Base-by-base conservation (phyloP, 371 early-diverging fungal species). In the Apophysomyces variabilis region DNA sequence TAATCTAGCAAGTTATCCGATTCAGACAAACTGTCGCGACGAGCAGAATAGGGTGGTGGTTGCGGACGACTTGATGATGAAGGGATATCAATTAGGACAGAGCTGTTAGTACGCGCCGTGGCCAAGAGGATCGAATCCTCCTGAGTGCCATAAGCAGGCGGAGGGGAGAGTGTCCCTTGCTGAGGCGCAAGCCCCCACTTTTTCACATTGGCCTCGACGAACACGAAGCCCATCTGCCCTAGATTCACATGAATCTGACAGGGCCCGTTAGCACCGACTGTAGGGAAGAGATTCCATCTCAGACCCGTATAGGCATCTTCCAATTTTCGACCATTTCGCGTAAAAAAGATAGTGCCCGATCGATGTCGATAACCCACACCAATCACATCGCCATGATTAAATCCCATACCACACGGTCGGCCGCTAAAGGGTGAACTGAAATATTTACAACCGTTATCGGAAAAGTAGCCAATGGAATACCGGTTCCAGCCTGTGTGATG, bases 131-230 rank as follows among this genome's bases (percentile, higher is more conserved):
- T 50, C 7, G 54, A 50, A 21, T 50, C 54, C 21, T 50, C 54
- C 11, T 50, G 54, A 0, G 54, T 50, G 60, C 88, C 88, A 68
- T 88, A 88, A 38, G 88, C 88, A 37, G 88, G 86, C 47, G 89
- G 91, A 14, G 89, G 92, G 39, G 74, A 78, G 16, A 84, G 69
- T 6, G 87, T 81, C 13, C 92, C 92, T 69, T 89, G 85, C n/a
- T 82, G 70, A 4, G 92, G 92, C 0, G 91, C 92, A 14, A 92
- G 73, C 0, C 92, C 92, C 92, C 92, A 92, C 64, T 90, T 89
- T 70, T 92, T 91, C 18, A 92, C 92, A 70, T 92, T 92, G 39
- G 92, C 92, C 67, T 92, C 92, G 11, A 92, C 88, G 78, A 92
- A 84, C 8, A 83, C 87, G 60, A 86, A 86, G 4, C 84, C 84